These are phyloP conservation scores for Pholiota molesta DNA, from an alignment of 768 basidiomycete species.

Conservation along the genomic window DNA sequence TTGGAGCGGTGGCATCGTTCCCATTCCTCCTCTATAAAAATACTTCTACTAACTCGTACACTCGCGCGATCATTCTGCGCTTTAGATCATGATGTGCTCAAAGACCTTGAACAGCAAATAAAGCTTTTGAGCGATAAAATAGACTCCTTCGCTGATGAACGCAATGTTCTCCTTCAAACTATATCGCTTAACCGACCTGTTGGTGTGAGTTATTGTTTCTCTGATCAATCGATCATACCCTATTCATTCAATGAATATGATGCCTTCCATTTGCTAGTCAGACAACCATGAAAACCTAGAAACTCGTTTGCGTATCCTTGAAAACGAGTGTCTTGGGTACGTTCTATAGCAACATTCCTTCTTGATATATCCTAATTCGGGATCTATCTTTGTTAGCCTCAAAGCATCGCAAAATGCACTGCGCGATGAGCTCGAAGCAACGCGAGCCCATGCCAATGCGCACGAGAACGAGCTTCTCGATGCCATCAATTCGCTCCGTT, in stretches of 20 bases:
- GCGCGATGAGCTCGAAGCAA: conserved; percentile 31
- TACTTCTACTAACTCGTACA: background rate
- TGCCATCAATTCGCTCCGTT: conserved; percentile 26
- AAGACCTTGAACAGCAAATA: conserved; percentile 38
- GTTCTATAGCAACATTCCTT: conserved; percentile 3
- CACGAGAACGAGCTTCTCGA: conserved; percentile 37
- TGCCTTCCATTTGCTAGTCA: background rate
- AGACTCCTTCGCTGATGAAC: conserved; percentile 40
- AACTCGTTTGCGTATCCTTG: conserved; percentile 18
- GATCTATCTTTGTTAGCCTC: conserved; percentile 25
- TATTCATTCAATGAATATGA: background rate
- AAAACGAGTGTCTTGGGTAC: conserved; percentile 39
- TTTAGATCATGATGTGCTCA: background rate
- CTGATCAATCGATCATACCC: background rate
- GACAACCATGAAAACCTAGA: background rate
- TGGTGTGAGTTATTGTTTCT: background rate
- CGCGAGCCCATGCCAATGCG: conserved; percentile 21
- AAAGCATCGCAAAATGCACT: conserved; percentile 30
- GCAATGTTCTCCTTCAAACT: conserved; percentile 27
- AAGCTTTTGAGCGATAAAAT: conserved; percentile 34
- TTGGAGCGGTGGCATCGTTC: background rate
- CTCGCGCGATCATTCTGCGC: background rate
- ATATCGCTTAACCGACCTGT: background rate
- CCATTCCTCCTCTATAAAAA: background rate
- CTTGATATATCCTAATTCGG: background rate